These are phyloP conservation scores for Lodderomyces beijingensis DNA, from an alignment of 1,139 yeast species.

Conservation along the genomic window DNA sequence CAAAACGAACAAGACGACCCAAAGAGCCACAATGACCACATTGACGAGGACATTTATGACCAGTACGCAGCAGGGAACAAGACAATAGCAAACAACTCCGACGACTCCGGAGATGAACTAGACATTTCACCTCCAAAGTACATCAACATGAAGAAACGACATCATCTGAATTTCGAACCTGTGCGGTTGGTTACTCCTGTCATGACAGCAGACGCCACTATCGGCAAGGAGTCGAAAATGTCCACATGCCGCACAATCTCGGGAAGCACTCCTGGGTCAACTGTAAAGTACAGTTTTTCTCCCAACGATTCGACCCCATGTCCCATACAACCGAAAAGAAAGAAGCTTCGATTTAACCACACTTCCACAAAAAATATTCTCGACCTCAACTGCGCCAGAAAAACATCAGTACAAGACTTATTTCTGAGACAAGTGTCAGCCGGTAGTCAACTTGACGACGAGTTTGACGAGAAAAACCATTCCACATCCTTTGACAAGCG, in stretches of 20 bases:
- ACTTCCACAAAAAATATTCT: slow-evolving; percentile 16
- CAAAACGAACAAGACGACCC: slow-evolving; percentile 12
- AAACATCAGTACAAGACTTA: slow-evolving; percentile 16
- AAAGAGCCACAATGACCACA: background rate
- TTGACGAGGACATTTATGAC: slow-evolving; percentile 10
- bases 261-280: slow-evolving; percentile 7
- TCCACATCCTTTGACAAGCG: slow-evolving; percentile 3
- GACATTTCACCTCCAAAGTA: slow-evolving; percentile 8
- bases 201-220: slow-evolving; percentile 4
- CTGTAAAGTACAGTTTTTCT: slow-evolving; percentile 23
- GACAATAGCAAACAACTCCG: slow-evolving; percentile 14
- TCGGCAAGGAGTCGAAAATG: background rate
- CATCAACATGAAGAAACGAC: slow-evolving; percentile 10
- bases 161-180: slow-evolving; percentile 10
- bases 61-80: slow-evolving; percentile 16
- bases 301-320: slow-evolving; percentile 34
- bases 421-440: slow-evolving; percentile 1
- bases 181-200: slow-evolving; percentile 11
- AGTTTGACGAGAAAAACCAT: slow-evolving; percentile 12
- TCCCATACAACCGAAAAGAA: slow-evolving; percentile 28
- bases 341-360: slow-evolving; percentile 23
- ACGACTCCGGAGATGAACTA: slow-evolving; percentile 9
- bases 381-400: slow-evolving; percentile 23
- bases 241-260: background rate
- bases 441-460: slow-evolving; percentile 8